Conservation (phyloP, 2,329 filamentous ascomycete genomes). For the Xylariaceae sp. region DNA sequence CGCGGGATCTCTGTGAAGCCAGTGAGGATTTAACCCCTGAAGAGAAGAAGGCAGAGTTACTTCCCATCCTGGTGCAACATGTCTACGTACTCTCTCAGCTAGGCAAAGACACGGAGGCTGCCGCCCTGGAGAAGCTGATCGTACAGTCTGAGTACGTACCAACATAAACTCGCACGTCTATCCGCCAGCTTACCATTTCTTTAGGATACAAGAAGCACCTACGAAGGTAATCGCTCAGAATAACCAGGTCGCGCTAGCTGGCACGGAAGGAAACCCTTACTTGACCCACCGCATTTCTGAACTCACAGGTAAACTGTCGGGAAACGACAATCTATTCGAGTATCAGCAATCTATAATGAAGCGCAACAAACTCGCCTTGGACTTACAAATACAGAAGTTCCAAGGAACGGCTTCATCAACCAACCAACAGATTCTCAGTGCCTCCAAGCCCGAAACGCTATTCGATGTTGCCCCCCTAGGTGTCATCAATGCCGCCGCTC, state of each 20-base stretch:
- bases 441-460: conserved; percentile 27
- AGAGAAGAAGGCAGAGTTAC: conserved; percentile 68
- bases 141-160: conserved; percentile 51
- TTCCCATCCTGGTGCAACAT: conserved; percentile 72
- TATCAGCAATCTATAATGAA: conserved; percentile 60
- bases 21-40: conserved; percentile 68
- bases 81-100: conserved; percentile 64
- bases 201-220: conserved; percentile 61
- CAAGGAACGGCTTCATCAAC: conserved; percentile 52
- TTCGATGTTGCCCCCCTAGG: conserved; percentile 40
- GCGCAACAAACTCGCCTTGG: conserved; percentile 59
- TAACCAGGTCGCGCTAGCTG: conserved; percentile 48
- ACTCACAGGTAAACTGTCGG: conserved; percentile 46
- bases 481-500: conserved; percentile 64
- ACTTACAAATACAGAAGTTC: conserved; percentile 63
- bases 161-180: neutral
- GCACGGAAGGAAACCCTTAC: conserved; percentile 56
- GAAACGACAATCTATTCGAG: conserved; percentile 63
- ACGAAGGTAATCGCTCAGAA: conserved; percentile 62
- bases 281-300: conserved; percentile 58
- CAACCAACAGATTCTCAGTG: conserved; percentile 35
- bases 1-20: conserved; percentile 65
- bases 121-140: conserved; percentile 56
- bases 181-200: conserved; percentile 10
- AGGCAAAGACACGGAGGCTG: conserved; percentile 62